Conservation (phyloP, 169 alveolate species). For the Babesia bovis region DNA sequence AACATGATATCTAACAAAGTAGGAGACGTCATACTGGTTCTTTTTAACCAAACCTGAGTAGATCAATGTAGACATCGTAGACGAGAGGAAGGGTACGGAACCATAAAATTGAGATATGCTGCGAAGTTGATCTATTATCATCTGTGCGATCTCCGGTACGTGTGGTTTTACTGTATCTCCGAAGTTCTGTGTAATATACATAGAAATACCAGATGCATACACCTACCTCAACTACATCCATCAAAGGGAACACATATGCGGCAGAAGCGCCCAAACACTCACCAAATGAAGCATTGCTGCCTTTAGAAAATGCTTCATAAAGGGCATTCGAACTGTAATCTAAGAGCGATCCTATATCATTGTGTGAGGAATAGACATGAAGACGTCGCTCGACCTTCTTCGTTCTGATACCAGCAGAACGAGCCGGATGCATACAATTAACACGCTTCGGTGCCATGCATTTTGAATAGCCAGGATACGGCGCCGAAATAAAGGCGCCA, state of each 20-base stretch:
- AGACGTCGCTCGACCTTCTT: slow-evolving; percentile 13
- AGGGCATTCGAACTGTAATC: slow-evolving; percentile 12
- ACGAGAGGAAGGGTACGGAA: slow-evolving; percentile 52
- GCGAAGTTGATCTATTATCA: slow-evolving; percentile 3
- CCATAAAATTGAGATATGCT: slow-evolving; percentile 25
- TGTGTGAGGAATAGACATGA: not conserved
- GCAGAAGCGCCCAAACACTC: slow-evolving; percentile 51
- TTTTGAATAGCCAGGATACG: not conserved
- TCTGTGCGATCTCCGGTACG: slow-evolving; percentile 37
- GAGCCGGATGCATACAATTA: not conserved
- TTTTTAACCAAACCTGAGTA: slow-evolving; percentile 51
- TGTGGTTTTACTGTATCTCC: slow-evolving; percentile 24
- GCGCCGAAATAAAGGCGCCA: slow-evolving; percentile 29
- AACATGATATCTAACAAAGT: slow-evolving; percentile 38
- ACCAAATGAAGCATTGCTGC: slow-evolving; percentile 41
- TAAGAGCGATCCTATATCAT: slow-evolving; percentile 2
- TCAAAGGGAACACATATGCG: slow-evolving; percentile 51
- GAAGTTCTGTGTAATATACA: slow-evolving; percentile 13
- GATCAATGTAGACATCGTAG: slow-evolving; percentile 36
- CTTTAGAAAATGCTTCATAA: slow-evolving; percentile 25
- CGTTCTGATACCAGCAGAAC: not conserved
- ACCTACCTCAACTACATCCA: slow-evolving; percentile 56
- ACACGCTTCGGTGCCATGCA: not conserved
- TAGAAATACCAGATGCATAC: not conserved
- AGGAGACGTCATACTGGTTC: slow-evolving; percentile 21